phyloP scores from a whole-genome alignment of 768 basidiomycete species.

The Amanita subjunquillea region DNA sequence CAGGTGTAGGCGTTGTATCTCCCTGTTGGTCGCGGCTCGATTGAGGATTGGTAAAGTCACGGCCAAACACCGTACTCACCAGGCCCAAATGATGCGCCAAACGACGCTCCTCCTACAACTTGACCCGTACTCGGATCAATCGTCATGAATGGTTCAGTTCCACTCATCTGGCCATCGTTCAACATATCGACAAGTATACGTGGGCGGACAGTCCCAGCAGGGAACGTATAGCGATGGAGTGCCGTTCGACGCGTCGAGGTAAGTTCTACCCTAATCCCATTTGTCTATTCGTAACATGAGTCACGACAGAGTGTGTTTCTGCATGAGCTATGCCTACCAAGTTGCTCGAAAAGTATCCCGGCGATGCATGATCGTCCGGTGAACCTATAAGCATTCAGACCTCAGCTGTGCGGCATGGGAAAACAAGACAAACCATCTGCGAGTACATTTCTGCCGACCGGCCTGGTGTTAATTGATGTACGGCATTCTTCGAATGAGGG shows the following conservation, averaged over 20 bases:
- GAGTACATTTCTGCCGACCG: constrained; percentile 36
- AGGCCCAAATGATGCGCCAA: constrained; percentile 49
- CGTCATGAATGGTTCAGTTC: constrained; percentile 34
- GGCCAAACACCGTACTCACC: constrained; percentile 12
- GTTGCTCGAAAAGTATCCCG: constrained; percentile 58
- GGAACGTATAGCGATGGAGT: constrained; percentile 50
- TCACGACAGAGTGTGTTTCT: background rate
- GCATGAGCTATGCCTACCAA: constrained; percentile 22
- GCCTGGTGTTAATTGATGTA: constrained; percentile 34
- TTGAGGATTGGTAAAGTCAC: background rate
- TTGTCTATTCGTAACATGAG: constrained; percentile 25
- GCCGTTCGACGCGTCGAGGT: constrained; percentile 51
- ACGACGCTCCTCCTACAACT: constrained; percentile 37
- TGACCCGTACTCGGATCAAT: constrained; percentile 39
- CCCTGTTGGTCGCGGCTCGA: constrained; percentile 14
- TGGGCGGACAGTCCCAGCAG: constrained; percentile 33
- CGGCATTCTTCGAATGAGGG: constrained; percentile 41
- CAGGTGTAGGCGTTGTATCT: constrained; percentile 50
- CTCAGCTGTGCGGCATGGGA: background rate
- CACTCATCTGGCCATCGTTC: constrained; percentile 48
- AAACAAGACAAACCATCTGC: constrained; percentile 27
- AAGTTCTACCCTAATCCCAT: constrained; percentile 45
- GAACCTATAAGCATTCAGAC: constrained; percentile 23
- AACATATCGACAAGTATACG: constrained; percentile 52
- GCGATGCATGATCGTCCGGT: constrained; percentile 52